Conservation (phyloP, 1,284 basidiomycete species). For the Lignosus rhinocerotis region DNA sequence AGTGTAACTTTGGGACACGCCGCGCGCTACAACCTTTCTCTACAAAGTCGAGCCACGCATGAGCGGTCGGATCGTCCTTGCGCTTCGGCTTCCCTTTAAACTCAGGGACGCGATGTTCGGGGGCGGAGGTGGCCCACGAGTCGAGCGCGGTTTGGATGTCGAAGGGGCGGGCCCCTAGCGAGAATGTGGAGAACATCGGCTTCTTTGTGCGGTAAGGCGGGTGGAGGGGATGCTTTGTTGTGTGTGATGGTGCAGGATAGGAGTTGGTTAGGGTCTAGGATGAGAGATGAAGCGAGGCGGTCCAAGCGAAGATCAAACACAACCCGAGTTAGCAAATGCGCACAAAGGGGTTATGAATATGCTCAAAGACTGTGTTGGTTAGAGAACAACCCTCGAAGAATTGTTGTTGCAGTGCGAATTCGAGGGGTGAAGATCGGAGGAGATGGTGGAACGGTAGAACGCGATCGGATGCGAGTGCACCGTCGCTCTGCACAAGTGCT, state of each 20-base stretch:
- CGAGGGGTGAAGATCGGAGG: no score
- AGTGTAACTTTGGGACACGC: conserved; percentile 66
- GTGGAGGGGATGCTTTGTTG: not conserved
- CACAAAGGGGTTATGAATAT: no score
- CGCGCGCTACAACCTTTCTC: conserved; percentile 60
- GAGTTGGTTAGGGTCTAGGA: not conserved
- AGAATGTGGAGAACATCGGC: conserved; percentile 16
- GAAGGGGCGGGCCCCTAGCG: conserved; percentile 8
- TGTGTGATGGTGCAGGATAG: not conserved
- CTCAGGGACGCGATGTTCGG: conserved; percentile 36
- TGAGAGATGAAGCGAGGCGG: not conserved
- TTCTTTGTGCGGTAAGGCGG: not conserved
- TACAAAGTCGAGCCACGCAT: conserved; percentile 65
- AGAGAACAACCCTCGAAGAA: no score
- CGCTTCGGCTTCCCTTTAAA: conserved; percentile 55
- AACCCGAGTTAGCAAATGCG: no score
- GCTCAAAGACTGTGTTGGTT: no score
- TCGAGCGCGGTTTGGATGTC: conserved; percentile 13
- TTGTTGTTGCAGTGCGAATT: no score
- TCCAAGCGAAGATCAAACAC: no score
- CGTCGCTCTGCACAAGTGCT: not conserved
- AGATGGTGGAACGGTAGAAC: no score
- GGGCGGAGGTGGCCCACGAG: conserved; percentile 9
- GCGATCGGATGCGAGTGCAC: no score
- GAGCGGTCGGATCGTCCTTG: conserved; percentile 61